Conservation (phyloP, 306 rosid species). For the Cucumis cinereus region DNA sequence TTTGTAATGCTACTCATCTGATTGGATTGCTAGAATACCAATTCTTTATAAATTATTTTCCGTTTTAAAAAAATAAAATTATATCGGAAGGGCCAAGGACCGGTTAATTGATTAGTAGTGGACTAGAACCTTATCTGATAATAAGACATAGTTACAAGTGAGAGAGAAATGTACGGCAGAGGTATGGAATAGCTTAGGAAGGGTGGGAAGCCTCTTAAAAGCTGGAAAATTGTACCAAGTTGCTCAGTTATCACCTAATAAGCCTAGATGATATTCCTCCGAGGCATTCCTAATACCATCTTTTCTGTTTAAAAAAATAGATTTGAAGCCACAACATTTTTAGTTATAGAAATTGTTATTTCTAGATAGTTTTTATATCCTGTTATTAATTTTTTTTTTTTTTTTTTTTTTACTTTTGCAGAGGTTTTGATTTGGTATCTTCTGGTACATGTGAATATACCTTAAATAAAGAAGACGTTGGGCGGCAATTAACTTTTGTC, state of each 20-base stretch:
- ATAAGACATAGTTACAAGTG: neutral
- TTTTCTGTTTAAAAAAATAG: neutral
- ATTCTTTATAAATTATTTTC: neutral
- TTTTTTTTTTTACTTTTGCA: slow-evolving; percentile 27
- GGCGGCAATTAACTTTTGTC: slow-evolving; percentile 52
- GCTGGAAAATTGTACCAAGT: neutral
- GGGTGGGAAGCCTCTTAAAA: neutral
- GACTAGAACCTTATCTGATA: neutral
- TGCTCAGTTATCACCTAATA: neutral
- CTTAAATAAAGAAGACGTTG: slow-evolving; percentile 85
- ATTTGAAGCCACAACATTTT: neutral
- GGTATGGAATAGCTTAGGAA: neutral
- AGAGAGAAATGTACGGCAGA: neutral
- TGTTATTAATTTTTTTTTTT: slow-evolving; percentile 8
- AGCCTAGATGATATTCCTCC: neutral
- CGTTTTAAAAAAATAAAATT: neutral
- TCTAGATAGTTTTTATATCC: neutral
- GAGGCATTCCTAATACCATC: neutral
- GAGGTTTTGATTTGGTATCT: slow-evolving; percentile 47
- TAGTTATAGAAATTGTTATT: neutral
- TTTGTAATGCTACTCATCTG: neutral
- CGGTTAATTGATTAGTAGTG: neutral
- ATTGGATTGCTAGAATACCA: neutral
- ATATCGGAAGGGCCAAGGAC: neutral
- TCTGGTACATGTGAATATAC: slow-evolving; percentile 77